Conservation (phyloP, 1,284 basidiomycete species). For the Lentinus polychrous region DNA sequence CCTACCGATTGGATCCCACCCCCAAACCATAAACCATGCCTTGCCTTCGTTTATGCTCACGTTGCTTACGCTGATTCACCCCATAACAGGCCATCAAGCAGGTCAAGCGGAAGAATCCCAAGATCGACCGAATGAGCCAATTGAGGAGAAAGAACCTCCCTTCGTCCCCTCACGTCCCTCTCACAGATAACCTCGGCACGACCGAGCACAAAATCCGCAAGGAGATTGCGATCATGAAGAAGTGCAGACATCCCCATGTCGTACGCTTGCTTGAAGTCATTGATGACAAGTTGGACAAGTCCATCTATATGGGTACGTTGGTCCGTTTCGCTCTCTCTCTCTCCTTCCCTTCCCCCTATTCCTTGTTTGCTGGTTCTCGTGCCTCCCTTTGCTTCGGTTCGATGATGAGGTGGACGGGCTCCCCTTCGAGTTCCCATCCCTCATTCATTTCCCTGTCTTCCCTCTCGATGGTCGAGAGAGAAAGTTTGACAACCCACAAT, state of each 20-base stretch:
- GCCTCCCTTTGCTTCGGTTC: too few relatives aligned
- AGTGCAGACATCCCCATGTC: constrained; percentile 87
- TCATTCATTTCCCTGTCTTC: too few relatives aligned
- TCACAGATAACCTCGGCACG: constrained; percentile 57
- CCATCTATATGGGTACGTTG: constrained; percentile 87
- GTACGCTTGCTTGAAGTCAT: constrained; percentile 93
- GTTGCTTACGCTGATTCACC: neutral
- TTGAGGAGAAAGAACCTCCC: constrained; percentile 54
- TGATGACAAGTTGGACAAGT: constrained; percentile 85
- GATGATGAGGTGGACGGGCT: too few relatives aligned
- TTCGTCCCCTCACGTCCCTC: constrained; percentile 40
- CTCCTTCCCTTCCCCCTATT: constrained; percentile 13
- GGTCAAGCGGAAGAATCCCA: constrained; percentile 55
- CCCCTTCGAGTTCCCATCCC: too few relatives aligned
- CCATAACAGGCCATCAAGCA: constrained; percentile 73
- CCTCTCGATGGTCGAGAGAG: too few relatives aligned
- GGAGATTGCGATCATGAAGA: constrained; percentile 99
- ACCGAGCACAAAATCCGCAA: constrained; percentile 79
- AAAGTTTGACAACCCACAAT: too few relatives aligned
- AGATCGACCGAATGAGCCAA: constrained; percentile 48
- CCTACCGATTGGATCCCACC: too few relatives aligned
- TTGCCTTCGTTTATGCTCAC: neutral
- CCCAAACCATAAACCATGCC: neutral
- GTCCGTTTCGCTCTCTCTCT: constrained; percentile 12
- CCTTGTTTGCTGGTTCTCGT: too few relatives aligned